These are phyloP conservation scores for Colletotrichum sp. DNA, from an alignment of 2,329 filamentous ascomycete genomes.

Conservation along the genomic window DNA sequence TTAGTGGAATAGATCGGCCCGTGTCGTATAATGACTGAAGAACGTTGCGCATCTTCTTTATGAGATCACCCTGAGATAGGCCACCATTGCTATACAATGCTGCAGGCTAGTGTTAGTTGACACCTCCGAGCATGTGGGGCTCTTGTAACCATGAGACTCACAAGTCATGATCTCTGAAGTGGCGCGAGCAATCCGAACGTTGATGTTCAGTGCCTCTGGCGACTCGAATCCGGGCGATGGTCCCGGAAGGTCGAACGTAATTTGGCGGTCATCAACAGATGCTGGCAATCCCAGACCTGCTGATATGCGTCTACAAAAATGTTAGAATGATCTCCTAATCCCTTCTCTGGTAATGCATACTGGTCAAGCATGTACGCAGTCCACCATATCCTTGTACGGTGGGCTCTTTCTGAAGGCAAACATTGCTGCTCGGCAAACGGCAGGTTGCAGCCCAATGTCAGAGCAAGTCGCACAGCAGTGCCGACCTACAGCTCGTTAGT, in stretches of 20 bases:
- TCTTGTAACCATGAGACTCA: not conserved
- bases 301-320: constrained; percentile 25
- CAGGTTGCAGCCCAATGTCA: constrained; percentile 30
- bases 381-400: constrained; percentile 32
- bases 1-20: constrained; percentile 27
- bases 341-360: constrained; percentile 1
- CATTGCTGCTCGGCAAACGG: constrained; percentile 29
- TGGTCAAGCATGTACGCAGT: constrained; percentile 34
- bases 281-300: constrained; percentile 29
- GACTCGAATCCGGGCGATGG: constrained; percentile 28
- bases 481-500: constrained; percentile 24
- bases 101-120: not conserved
- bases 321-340: not conserved
- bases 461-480: constrained; percentile 28
- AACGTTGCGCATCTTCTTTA: constrained; percentile 26
- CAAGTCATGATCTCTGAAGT: constrained; percentile 33
- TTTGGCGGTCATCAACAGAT: constrained; percentile 30
- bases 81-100: constrained; percentile 29
- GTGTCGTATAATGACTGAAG: constrained; percentile 26
- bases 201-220: constrained; percentile 28
- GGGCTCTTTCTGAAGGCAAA: constrained; percentile 28
- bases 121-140: not conserved
- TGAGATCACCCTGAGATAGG: constrained; percentile 29
- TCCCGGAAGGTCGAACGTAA: constrained; percentile 29
- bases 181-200: constrained; percentile 29